A percentile compares a stretch with the other conserved stretches of the same genome.
phyloP scores from a whole-genome alignment of 805 yeast genomes.

The Schwanniomyces vanrijiae region DNA sequence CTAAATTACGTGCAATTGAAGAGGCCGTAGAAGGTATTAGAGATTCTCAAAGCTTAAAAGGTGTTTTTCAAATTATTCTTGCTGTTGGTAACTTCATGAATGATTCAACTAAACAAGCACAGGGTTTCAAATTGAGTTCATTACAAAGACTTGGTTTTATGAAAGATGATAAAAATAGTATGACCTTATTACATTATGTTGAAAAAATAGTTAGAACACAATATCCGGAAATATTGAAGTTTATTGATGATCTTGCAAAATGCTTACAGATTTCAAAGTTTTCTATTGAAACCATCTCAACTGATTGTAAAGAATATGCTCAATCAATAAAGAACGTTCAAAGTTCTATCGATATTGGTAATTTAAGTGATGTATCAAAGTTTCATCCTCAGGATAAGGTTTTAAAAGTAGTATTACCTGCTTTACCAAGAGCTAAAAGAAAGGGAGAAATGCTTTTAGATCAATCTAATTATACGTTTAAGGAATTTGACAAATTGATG shows the following conservation, averaged over 20 bases:
- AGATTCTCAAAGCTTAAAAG: constrained; percentile 53
- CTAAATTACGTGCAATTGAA: constrained; percentile 57
- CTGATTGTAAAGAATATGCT: constrained; percentile 57
- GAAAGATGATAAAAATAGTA: constrained; percentile 67
- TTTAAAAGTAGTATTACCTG: constrained; percentile 51
- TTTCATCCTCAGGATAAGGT: constrained; percentile 70
- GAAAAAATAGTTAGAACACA: constrained; percentile 65
- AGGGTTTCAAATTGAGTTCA: constrained; percentile 70
- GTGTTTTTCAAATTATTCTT: constrained; percentile 63
- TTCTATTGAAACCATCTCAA: constrained; percentile 61
- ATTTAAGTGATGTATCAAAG: constrained; percentile 58
- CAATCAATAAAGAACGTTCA: constrained; percentile 51
- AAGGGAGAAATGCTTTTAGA: constrained; percentile 50
- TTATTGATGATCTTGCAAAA: constrained; percentile 58
- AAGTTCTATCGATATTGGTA: constrained; percentile 58
- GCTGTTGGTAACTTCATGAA: constrained; percentile 82
- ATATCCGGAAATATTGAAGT: constrained; percentile 62
- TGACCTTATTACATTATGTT: constrained; percentile 73
- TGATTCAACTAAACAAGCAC: constrained; percentile 63
- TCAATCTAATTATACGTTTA: constrained; percentile 51
- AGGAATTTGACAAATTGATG: constrained; percentile 60
- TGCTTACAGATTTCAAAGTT: constrained; percentile 57
- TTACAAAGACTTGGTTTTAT: constrained; percentile 68
- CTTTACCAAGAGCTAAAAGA: constrained; percentile 54
- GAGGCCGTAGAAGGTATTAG: constrained; percentile 55